phyloP scores from a whole-genome alignment of 2,329 filamentous ascomycete species.

The Colletotrichum sp. region DNA sequence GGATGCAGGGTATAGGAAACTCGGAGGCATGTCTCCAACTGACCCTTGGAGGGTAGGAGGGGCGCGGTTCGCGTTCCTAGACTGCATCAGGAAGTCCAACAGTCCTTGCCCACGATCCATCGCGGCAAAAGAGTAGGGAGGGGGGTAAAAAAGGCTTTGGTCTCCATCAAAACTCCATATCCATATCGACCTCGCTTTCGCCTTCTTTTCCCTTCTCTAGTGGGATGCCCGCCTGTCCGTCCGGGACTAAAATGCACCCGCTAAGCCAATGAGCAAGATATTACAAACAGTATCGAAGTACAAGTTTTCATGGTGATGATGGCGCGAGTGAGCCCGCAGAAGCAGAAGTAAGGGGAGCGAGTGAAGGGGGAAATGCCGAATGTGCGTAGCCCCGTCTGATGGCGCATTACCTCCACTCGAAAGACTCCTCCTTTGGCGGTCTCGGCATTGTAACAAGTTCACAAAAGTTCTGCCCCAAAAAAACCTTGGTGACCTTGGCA shows the following conservation, averaged over 20 bases:
- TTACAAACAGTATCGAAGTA: neutral
- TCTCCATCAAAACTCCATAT: neutral
- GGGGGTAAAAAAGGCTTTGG: neutral
- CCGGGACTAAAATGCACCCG: slow-evolving; percentile 6
- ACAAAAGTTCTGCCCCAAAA: neutral
- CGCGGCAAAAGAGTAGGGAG: neutral
- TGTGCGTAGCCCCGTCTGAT: neutral
- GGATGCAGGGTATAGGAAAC: neutral
- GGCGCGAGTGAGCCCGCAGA: neutral
- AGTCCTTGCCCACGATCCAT: neutral
- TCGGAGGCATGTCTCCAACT: neutral
- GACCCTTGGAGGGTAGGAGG: neutral
- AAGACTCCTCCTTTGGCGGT: neutral
- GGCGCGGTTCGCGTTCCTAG: neutral
- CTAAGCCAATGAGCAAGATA: slow-evolving; percentile 6
- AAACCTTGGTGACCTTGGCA: neutral
- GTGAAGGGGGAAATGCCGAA: neutral
- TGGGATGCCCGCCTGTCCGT: neutral
- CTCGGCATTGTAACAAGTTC: neutral
- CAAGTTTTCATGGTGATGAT: neutral
- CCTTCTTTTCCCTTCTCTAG: neutral
- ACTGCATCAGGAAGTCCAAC: slow-evolving; percentile 15
- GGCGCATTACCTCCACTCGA: neutral
- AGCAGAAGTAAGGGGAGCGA: neutral
- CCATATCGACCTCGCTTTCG: neutral